Evolutionary conservation across 306 rosid genomes (phyloP).

Genomic region (Medicago arabica): DNA sequence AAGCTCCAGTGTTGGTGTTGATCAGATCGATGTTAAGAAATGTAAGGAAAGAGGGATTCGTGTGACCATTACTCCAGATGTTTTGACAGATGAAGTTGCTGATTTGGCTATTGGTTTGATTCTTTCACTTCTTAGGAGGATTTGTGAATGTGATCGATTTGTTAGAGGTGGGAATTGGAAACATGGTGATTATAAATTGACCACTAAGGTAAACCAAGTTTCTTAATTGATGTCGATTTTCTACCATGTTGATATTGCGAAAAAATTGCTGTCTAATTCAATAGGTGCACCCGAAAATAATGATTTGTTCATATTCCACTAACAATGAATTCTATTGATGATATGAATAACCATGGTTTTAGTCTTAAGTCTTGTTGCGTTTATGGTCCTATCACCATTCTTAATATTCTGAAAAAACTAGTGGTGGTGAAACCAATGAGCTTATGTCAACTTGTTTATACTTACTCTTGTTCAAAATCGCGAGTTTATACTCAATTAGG

Average conservation of each 20-base stretch:
- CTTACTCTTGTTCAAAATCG: neutral
- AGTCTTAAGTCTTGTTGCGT: neutral
- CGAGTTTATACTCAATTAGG: neutral
- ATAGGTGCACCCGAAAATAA: no score
- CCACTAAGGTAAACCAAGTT: constrained; percentile 62
- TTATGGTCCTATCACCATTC: neutral
- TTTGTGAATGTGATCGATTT: constrained; percentile 67
- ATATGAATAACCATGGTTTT: neutral
- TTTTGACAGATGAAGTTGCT: constrained; percentile 84
- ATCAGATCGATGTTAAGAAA: constrained; percentile 60
- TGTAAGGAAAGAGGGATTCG: constrained; percentile 74
- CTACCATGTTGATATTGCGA: neutral
- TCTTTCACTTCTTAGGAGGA: constrained; percentile 61
- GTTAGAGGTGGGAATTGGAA: constrained; percentile 79
- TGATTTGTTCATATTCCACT: no score
- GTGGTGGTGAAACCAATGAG: neutral
- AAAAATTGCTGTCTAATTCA: no score
- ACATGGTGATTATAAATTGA: constrained; percentile 63
- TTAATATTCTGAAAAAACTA: neutral
- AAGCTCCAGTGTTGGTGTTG: constrained; percentile 77
- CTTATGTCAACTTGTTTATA: neutral
- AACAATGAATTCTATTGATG: no score
- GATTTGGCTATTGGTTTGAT: constrained; percentile 72
- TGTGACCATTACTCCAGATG: constrained; percentile 82
- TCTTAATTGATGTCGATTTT: neutral